Evolutionary conservation across 106 monocot genomes (phyloP), one percentile per base, ranked within the genome.

Genomic region (Amphibolis antarctica): DNA sequence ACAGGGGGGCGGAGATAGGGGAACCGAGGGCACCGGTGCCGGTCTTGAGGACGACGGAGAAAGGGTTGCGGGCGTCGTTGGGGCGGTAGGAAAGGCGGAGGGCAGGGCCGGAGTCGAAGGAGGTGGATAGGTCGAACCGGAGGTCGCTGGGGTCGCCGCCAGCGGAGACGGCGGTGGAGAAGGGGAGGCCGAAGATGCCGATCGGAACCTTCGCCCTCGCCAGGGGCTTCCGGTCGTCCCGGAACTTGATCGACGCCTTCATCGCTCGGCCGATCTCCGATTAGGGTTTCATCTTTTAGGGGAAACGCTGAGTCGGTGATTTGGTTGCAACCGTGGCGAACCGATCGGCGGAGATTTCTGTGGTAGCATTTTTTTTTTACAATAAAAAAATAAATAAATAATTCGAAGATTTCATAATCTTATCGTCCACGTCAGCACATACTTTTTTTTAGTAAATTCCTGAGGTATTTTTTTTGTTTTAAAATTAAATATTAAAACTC

Each of bases 191-290:
- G 49, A 94, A 76, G 73, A 94, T 71, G 66, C 73, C 68, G 66
- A 94, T 73, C 17, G 86, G 89, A 46, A 94, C 62, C 71, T 89
- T 94, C 17, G 83, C 83, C 4, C 89, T 59, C 29, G 77, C 20
- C n/a, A 86, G 67, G 0, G 85, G 85, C 21, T 68, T 68, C 50
- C 79, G 63, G 23, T 88, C 88, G 11, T 89, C 93, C 1, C 81
- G 81, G 68, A 94, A 86, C 64, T 70, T 83, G 58, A 94, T 60
- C 3, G 93, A 94, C 14, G 93, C 89, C 81, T 94, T 94, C 93
- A 94, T 94, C 25, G 0, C 22, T 57, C 28, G 21, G 28, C 28
- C 12, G 12, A 21, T 26, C 12, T 28, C 28, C 9, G 48, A 13
- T 15, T 12, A 1, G n/a, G 48, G 48, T n/a, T n/a, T n/a, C n/a